Base-by-base conservation (phyloP, 2,329 filamentous ascomycete species). In the Hypocrella siamensis region DNA sequence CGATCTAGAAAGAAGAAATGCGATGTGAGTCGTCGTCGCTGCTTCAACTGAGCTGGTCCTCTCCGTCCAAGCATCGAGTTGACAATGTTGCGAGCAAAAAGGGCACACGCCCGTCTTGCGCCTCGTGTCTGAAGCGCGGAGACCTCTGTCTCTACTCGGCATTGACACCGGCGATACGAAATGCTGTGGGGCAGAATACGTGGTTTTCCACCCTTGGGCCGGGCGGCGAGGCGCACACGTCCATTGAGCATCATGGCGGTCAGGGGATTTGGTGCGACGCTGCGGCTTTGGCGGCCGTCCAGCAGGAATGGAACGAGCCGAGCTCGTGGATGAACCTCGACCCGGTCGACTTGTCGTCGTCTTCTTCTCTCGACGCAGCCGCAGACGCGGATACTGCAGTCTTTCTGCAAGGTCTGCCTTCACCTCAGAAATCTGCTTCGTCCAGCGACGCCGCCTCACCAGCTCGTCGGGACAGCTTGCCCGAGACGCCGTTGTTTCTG, bases 1-100 rank as follows among this genome's bases (percentile, higher is more conserved):
- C 42, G 45, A 7, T 40, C 42, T 7, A 36, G 45, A 14, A 47
- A 47, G 32, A 46, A 45, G 33, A 46, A 39, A 31, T 47, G 45
- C 30, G 37, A 43, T 35, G 45, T 45, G 31, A 22, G 30, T 24
- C 6, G 12, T 22, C 7, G 21, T 22, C n/a, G n/a, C n/a, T n/a
- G n/a, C n/a, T n/a, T n/a, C n/a, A n/a, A n/a, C n/a, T n/a, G n/a
- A n/a, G n/a, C n/a, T n/a, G n/a, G n/a, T n/a, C n/a, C n/a, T n/a
- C n/a, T n/a, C n/a, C n/a, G n/a, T n/a, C n/a, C n/a, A n/a, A n/a
- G n/a, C n/a, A n/a, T n/a, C n/a, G n/a, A n/a, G n/a, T n/a, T 24
- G 21, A 24, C 21, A 24, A n/a, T n/a, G n/a, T n/a, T n/a, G n/a
- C n/a, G n/a, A n/a, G n/a, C n/a, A n/a, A n/a, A n/a, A 7, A 22